Conservation (phyloP, 2,329 filamentous ascomycete species). For the Ophiostoma sp. region DNA sequence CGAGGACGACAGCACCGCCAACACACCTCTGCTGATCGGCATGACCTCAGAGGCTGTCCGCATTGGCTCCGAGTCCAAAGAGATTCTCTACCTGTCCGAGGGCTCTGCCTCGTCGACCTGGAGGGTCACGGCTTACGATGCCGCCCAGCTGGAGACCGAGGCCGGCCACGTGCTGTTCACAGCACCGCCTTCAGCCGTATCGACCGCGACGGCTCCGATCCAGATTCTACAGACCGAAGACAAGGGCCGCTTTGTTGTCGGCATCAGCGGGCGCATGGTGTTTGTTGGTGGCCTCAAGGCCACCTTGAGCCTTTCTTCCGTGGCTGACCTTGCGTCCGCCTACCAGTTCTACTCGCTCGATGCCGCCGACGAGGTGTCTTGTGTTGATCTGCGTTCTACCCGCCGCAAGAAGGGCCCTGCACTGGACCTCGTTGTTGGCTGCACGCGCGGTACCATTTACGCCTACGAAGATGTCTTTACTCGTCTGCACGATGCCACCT, state of each 20-base stretch:
- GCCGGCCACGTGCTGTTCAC: constrained; percentile 23
- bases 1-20: neutral
- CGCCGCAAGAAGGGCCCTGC: constrained; percentile 30
- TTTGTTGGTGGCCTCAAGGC: constrained; percentile 51
- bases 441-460: constrained; percentile 68
- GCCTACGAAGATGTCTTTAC: constrained; percentile 71
- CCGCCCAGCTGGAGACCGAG: constrained; percentile 16
- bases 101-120: constrained; percentile 39
- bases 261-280: constrained; percentile 48
- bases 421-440: constrained; percentile 67
- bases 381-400: constrained; percentile 56
- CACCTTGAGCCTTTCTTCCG: constrained; percentile 32
- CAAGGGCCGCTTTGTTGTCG: constrained; percentile 55
- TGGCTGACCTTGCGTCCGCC: constrained; percentile 39
- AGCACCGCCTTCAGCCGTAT: constrained; percentile 2
- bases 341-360: constrained; percentile 57
- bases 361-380: constrained; percentile 58
- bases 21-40: constrained; percentile 40
- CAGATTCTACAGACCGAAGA: constrained; percentile 44
- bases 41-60: constrained; percentile 41
- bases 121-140: constrained; percentile 44
- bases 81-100: constrained; percentile 46
- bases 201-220: neutral
- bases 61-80: constrained; percentile 35
- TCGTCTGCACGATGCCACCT: constrained; percentile 46